Percentiles rank a stretch among this genome's conserved stretches.
phyloP scores from a whole-genome alignment of 2,329 filamentous ascomycete species.

The Monosporascus sp. region DNA sequence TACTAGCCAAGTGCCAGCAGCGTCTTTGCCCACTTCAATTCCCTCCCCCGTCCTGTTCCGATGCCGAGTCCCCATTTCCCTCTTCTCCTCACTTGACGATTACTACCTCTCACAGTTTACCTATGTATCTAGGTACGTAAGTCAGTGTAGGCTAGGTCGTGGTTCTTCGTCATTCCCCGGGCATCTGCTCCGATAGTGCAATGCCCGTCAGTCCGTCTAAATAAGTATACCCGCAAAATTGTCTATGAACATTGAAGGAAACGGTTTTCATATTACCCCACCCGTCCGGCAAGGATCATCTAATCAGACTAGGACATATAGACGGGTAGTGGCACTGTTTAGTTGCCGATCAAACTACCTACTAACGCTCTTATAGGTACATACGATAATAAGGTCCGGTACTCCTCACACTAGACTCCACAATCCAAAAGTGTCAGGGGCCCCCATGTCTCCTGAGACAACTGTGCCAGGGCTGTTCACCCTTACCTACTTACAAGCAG shows the following conservation, averaged over 20 bases:
- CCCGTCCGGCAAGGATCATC: no score
- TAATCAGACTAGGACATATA: not conserved
- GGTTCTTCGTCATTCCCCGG: not conserved
- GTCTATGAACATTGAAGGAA: no score
- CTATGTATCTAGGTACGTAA: not conserved
- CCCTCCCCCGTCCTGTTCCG: not conserved
- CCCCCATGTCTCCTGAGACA: not conserved
- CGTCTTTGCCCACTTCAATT: not conserved
- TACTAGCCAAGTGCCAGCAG: not conserved
- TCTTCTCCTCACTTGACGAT: not conserved
- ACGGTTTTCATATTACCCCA: no score
- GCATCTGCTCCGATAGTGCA: not conserved
- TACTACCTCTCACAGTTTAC: not conserved
- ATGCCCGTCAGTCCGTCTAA: not conserved
- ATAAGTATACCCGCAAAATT: not conserved
- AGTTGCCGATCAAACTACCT: not conserved
- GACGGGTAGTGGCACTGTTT: not conserved
- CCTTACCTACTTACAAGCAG: conserved; percentile 3
- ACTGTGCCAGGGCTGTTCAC: not conserved
- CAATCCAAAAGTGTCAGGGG: not conserved
- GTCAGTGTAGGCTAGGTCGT: no score
- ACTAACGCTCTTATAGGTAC: not conserved
- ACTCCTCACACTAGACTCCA: not conserved
- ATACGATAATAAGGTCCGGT: not conserved
- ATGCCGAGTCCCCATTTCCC: not conserved